A percentile compares a stretch with the other conserved stretches of the same genome.
These are phyloP conservation scores for Scenedesmus sp. DNA, from an alignment of 163 green algal species.

Conservation along the genomic window DNA sequence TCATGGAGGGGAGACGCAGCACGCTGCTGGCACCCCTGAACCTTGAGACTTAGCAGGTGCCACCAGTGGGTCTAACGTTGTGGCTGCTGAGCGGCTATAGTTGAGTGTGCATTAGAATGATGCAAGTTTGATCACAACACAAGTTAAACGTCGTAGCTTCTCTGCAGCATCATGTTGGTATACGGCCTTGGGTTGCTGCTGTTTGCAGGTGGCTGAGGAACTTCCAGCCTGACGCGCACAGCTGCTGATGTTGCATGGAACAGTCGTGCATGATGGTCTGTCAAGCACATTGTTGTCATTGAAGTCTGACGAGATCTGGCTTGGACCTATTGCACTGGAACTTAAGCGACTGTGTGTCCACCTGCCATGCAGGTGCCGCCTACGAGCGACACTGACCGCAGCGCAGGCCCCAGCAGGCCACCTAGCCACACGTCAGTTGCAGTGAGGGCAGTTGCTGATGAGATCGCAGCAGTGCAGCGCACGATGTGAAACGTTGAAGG, in stretches of 20 bases:
- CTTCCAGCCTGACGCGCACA: no score
- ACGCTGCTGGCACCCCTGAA: background rate
- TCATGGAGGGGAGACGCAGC: background rate
- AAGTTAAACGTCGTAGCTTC: background rate
- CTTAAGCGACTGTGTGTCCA: background rate
- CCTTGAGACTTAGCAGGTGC: background rate
- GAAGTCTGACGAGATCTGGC: background rate
- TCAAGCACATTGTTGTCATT: background rate
- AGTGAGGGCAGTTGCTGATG: conserved; percentile 1
- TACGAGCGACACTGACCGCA: background rate
- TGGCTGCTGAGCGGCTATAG: background rate
- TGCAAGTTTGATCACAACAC: background rate
- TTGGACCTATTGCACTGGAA: background rate
- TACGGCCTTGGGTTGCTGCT: background rate
- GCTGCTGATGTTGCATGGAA: background rate
- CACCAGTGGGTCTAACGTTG: background rate
- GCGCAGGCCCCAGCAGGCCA: conserved; percentile 12
- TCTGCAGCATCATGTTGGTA: background rate
- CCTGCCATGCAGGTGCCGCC: conserved; percentile 31
- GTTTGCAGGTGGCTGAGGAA: no score
- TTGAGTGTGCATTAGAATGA: background rate
- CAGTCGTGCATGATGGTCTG: background rate
- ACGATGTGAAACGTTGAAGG: background rate
- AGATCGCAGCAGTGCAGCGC: background rate
- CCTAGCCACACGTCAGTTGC: conserved; percentile 1